Percentiles rank a stretch among this genome's conserved stretches.
These are phyloP conservation scores for Neonectria neomacrospora DNA, from an alignment of 2,329 filamentous ascomycete genomes.

Conservation along the genomic window DNA sequence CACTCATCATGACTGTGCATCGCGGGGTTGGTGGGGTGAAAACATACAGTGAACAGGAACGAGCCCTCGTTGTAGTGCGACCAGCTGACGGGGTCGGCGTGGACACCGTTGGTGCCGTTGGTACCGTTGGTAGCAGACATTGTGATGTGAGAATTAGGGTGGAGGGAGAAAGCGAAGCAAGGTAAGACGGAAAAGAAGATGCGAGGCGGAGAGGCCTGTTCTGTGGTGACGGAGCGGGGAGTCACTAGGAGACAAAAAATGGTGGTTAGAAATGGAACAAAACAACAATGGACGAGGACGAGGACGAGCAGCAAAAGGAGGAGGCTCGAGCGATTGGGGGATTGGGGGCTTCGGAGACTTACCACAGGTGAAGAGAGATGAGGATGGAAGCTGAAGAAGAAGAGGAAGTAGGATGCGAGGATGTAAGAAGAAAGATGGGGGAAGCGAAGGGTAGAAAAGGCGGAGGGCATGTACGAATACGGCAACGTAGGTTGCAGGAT, in stretches of 20 bases:
- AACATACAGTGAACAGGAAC: slow-evolving; percentile 82
- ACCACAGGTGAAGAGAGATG: slow-evolving; percentile 29
- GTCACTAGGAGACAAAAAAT: slow-evolving; percentile 34
- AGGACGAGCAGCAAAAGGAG: slow-evolving; percentile 24
- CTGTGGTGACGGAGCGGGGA: slow-evolving; percentile 35
- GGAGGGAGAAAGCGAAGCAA: slow-evolving; percentile 28
- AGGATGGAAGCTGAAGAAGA: slow-evolving; percentile 30
- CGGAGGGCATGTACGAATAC: slow-evolving; percentile 47
- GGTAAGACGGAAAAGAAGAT: slow-evolving; percentile 38
- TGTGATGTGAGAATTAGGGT: slow-evolving; percentile 60
- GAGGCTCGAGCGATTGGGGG: slow-evolving; percentile 17
- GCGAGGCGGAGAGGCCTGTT: slow-evolving; percentile 38
- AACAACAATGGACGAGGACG: slow-evolving; percentile 17
- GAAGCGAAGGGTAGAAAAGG: slow-evolving; percentile 46
- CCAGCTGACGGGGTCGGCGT: slow-evolving; percentile 48
- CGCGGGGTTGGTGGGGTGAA: slow-evolving; percentile 18
- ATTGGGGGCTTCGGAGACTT: slow-evolving; percentile 6
- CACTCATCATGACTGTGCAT: slow-evolving; percentile 22
- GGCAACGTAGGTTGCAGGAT: slow-evolving; percentile 35
- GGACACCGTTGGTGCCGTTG: slow-evolving; percentile 55
- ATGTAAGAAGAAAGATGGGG: slow-evolving; percentile 40
- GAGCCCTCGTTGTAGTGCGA: slow-evolving; percentile 71
- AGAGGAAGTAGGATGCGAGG: slow-evolving; percentile 28
- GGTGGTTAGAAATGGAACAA: slow-evolving; percentile 32
- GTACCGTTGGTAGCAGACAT: slow-evolving; percentile 65